Evolutionary conservation across 1,139 yeast genomes (phyloP), one percentile per base, ranked within the genome.

Genomic region (Geotrichum cucujoidarum): DNA sequence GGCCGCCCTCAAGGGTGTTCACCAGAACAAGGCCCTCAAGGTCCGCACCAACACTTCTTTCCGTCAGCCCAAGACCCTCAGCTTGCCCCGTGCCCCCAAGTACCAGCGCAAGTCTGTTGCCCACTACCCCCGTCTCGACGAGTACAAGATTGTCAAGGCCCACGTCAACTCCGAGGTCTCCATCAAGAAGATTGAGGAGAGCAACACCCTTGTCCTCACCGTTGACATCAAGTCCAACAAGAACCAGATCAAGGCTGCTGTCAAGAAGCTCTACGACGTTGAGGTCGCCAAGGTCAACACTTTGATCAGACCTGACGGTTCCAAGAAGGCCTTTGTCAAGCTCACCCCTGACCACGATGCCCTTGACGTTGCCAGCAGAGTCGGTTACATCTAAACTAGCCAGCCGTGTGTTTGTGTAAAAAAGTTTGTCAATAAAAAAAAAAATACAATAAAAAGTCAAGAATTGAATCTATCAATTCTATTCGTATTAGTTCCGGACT

Each of bases 301-400:
- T 67, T 81, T 90, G 75, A 76, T 92, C 70, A 87, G 95, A 80
- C 97, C 98, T 73, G 90, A 92, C 75, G 98, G 98, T 76, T 86
- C 97, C 79, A 92, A 92, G 88, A 94, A 94, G 84, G 99, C 99
- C 71, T 92, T 85, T 81, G 92, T 92, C 74, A 89, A 95, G 80
- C 86, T 92, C 74, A 89, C 97, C 70, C 94, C 97, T 73, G 98
- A 94, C 77, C 87, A 84, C 81, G 99, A 92, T 78, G 98, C 98
- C 74, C 86, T 94, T 75, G 99, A 92, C 75, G 90, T 92, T 76
- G 99, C 98, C 75, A 90, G 90, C 95, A 89, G 94, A 80, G 92
- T 90, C 72, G 97, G 97, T 78, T 89, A 89, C 92, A 84, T 88
- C 75, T 88, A 81, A 81, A 51, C 47, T 43, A 18, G 21, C n/a